Evolutionary conservation across 2,329 filamentous ascomycete species (phyloP).

Genomic region (Shiraia bambusicola): DNA sequence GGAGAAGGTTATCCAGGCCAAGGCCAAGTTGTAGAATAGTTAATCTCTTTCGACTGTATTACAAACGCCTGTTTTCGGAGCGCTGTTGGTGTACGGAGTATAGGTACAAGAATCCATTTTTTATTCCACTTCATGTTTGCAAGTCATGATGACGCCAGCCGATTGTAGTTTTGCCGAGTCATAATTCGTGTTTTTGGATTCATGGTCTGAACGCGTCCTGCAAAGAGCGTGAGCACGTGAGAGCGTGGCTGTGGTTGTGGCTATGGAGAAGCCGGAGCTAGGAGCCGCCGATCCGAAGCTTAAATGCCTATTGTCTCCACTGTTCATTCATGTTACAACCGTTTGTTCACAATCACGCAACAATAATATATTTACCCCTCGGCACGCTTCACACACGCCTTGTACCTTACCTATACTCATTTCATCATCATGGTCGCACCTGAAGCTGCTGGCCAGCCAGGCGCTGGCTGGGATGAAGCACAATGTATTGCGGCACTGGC

Average conservation of each 20-base stretch:
- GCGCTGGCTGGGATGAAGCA: slow-evolving; percentile 42
- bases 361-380: neutral
- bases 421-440: slow-evolving; percentile 18
- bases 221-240: slow-evolving; percentile 20
- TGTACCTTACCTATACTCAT: neutral
- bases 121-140: neutral
- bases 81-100: neutral
- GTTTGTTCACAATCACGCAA: slow-evolving; percentile 8
- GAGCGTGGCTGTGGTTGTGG: slow-evolving; percentile 14
- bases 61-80: slow-evolving; percentile 1
- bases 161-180: neutral
- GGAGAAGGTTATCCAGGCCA: slow-evolving; percentile 40
- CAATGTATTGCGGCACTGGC: slow-evolving; percentile 47
- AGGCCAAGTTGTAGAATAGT: slow-evolving; percentile 39
- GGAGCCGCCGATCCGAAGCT: slow-evolving; percentile 11
- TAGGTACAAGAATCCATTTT: neutral
- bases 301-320: slow-evolving; percentile 3
- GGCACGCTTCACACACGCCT: neutral
- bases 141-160: neutral
- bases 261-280: slow-evolving; percentile 4
- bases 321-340: slow-evolving; percentile 5
- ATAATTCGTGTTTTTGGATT: neutral
- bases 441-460: slow-evolving; percentile 16
- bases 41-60: neutral
- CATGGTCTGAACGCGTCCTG: neutral